A percentile compares a stretch with the other conserved stretches of the same genome.
Conservation (phyloP, 75 land plant species). For the Gnetum montanum region DNA sequence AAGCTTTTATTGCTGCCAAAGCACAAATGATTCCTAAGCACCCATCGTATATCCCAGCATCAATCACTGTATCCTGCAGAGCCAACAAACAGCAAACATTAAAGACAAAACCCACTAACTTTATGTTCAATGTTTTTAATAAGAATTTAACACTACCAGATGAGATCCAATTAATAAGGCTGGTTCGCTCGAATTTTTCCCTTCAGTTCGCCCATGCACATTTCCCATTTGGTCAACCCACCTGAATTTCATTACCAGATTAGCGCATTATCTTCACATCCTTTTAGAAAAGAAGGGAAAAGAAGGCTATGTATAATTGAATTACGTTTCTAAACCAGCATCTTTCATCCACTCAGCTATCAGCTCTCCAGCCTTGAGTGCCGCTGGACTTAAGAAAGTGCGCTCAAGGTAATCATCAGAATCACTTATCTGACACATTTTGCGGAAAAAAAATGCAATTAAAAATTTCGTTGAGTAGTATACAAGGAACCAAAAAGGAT, state of each 20-base stretch:
- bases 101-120: background rate
- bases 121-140: background rate
- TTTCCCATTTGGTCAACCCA: constrained; percentile 93
- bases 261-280: background rate
- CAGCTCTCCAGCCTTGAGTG: constrained; percentile 56
- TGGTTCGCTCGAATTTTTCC: constrained; percentile 54
- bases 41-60: constrained; percentile 97
- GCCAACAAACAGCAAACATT: background rate
- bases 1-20: constrained; percentile 75
- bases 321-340: constrained; percentile 87
- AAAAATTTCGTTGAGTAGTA: background rate
- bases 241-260: no score
- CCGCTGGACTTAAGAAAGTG: constrained; percentile 89
- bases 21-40: constrained; percentile 86
- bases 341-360: constrained; percentile 86
- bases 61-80: constrained; percentile 86
- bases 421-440: constrained; percentile 80
- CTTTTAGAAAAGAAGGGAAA: background rate
- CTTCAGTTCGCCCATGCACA: constrained; percentile 78
- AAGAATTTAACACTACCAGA: no score
- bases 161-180: constrained; percentile 89
- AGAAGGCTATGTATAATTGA: no score
- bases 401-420: constrained; percentile 59
- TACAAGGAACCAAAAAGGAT: background rate
- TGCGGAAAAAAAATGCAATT: background rate